phyloP scores from a whole-genome alignment of 1,139 yeast species.

The Saccharomyces hybrid region DNA sequence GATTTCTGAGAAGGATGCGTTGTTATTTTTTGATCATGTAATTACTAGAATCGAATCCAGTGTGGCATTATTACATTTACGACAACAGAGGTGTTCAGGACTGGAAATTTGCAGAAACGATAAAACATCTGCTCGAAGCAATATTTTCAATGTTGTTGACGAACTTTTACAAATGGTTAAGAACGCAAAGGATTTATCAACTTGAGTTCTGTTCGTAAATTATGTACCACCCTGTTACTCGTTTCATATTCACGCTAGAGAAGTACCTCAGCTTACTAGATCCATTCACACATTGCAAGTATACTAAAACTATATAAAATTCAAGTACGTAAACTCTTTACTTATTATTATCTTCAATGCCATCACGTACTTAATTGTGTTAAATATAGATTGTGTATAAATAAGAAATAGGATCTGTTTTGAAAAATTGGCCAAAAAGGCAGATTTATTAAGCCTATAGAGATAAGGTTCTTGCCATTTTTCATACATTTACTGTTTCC shows the following conservation, averaged over 20 bases:
- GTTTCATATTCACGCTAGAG: neutral
- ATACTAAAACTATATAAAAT: neutral
- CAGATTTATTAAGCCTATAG: neutral
- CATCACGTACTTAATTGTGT: neutral
- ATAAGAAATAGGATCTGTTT: neutral
- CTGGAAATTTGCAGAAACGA: conserved; percentile 14
- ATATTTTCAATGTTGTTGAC: conserved; percentile 23
- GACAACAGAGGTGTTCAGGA: conserved; percentile 22
- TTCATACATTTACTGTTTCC: neutral
- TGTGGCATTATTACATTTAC: conserved; percentile 23
- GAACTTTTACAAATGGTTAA: conserved; percentile 2
- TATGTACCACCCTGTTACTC: neutral
- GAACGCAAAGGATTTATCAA: neutral
- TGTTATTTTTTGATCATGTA: conserved; percentile 27
- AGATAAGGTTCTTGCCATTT: neutral
- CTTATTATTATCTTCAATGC: neutral
- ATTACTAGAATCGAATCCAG: conserved; percentile 28
- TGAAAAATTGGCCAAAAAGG: neutral
- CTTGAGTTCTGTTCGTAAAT: neutral
- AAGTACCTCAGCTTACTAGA: neutral
- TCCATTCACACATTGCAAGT: neutral
- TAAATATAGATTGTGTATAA: neutral
- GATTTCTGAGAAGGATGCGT: conserved; percentile 20
- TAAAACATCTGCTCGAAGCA: conserved; percentile 10
- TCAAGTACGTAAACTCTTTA: neutral